Evolutionary conservation across 805 yeast species (phyloP).

Genomic region (Lachancea dasiensis): DNA sequence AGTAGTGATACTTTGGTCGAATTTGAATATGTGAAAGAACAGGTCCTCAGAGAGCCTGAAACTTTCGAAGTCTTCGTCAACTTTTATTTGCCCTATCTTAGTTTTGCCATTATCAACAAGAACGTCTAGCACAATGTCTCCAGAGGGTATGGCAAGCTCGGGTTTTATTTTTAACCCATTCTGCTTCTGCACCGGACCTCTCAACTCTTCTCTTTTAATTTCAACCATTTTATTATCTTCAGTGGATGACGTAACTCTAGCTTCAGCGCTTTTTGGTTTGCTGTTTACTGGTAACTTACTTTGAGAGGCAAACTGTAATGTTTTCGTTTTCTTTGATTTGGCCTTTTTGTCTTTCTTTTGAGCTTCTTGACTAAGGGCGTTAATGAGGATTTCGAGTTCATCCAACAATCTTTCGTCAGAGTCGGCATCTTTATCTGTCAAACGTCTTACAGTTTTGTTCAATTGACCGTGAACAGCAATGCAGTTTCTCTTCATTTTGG

Average conservation of each 20-base stretch:
- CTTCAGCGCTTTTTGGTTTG: too few species aligned
- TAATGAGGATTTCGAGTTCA: conserved; percentile 17
- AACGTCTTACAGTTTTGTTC: conserved; percentile 16
- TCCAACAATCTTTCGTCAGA: conserved; percentile 10
- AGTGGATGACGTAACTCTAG: background rate
- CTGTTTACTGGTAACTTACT: too few species aligned
- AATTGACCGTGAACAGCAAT: conserved; percentile 20
- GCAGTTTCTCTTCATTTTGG: conserved; percentile 19
- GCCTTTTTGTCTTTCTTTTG: conserved; percentile 8
- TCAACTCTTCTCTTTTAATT: background rate
- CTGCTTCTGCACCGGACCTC: background rate
- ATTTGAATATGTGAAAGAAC: background rate
- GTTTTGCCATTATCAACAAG: background rate
- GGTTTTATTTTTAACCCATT: background rate
- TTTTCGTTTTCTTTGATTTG: background rate
- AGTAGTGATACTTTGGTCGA: background rate
- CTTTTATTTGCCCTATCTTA: conserved; percentile 8
- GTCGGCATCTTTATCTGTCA: conserved; percentile 12
- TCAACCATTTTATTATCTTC: background rate
- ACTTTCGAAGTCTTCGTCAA: conserved; percentile 15
- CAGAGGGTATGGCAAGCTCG: background rate
- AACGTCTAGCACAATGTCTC: conserved; percentile 3
- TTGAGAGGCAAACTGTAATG: too few species aligned
- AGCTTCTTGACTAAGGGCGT: conserved; percentile 1
- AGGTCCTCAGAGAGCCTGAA: conserved; percentile 11